A percentile compares a stretch with the other conserved stretches of the same genome.
Evolutionary conservation across 306 rosid species (phyloP).

Genomic region (Begonia loranthoides): DNA sequence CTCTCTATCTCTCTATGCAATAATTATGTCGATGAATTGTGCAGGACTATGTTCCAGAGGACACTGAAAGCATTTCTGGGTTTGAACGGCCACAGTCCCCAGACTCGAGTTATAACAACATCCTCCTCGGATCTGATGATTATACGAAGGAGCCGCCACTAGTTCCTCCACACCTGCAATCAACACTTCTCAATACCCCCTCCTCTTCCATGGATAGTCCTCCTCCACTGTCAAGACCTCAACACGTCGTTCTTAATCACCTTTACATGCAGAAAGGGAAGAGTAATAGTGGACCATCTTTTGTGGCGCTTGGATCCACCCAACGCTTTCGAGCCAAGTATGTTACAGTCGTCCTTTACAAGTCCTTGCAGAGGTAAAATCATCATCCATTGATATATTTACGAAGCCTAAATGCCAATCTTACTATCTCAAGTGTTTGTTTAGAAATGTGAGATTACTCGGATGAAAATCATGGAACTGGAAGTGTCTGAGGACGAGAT

Average conservation of each 20-base stretch:
- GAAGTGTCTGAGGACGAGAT: too few species aligned
- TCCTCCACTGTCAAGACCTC: constrained; percentile 61
- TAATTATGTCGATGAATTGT: constrained; percentile 11
- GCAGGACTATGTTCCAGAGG: constrained; percentile 76
- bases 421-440: too few species aligned
- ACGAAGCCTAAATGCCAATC: too few species aligned
- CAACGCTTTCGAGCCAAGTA: constrained; percentile 76
- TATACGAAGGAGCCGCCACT: constrained; percentile 72
- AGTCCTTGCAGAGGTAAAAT: constrained; percentile 76
- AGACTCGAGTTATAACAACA: constrained; percentile 56
- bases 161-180: constrained; percentile 71
- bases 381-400: background rate
- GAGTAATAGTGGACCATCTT: constrained; percentile 43
- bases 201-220: constrained; percentile 17
- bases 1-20: background rate
- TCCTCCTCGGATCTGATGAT: constrained; percentile 62
- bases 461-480: too few species aligned
- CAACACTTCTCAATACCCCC: constrained; percentile 63
- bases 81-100: constrained; percentile 87
- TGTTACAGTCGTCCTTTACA: constrained; percentile 91
- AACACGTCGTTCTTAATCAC: constrained; percentile 81
- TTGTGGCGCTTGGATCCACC: constrained; percentile 82
- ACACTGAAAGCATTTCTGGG: constrained; percentile 45
- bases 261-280: constrained; percentile 77
- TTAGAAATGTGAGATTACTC: too few species aligned